phyloP scores from a whole-genome alignment of 1,139 yeast genomes.

The Candida neerlandica region DNA sequence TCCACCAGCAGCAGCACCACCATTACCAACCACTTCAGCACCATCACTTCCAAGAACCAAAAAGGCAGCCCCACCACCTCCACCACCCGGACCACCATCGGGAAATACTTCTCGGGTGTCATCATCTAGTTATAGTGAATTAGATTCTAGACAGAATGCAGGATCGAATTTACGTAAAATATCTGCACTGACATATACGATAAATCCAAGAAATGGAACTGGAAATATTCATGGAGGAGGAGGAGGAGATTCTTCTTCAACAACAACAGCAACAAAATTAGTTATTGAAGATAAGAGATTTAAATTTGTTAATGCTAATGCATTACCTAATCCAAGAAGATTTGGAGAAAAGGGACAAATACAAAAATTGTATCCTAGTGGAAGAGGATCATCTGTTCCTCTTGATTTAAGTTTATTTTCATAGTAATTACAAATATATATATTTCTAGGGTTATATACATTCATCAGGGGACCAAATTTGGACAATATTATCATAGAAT shows the following conservation, averaged over 20 bases:
- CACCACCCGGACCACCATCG: slow-evolving; percentile 10
- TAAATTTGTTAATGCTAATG: slow-evolving; percentile 65
- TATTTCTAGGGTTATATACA: slow-evolving; percentile 1
- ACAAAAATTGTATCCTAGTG: slow-evolving; percentile 87
- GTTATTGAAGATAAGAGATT: slow-evolving; percentile 73
- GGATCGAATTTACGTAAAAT: slow-evolving; percentile 57
- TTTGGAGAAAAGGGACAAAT: slow-evolving; percentile 55
- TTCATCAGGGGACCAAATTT: slow-evolving; percentile 57
- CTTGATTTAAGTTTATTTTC: slow-evolving; percentile 54
- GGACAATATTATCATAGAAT: slow-evolving; percentile 83
- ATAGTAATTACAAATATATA: slow-evolving; percentile 9
- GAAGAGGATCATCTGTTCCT: slow-evolving; percentile 94
- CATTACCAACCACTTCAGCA: slow-evolving; percentile 21
- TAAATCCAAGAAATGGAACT: slow-evolving; percentile 19
- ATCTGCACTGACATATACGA: slow-evolving; percentile 61
- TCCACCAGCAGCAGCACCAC: slow-evolving; percentile 22
- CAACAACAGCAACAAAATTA: slow-evolving; percentile 29
- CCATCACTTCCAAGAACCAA: slow-evolving; percentile 19
- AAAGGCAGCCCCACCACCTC: slow-evolving; percentile 40
- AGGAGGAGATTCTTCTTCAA: no score
- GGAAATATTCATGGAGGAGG: slow-evolving; percentile 18
- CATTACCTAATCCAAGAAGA: slow-evolving; percentile 82
- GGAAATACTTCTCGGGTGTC: slow-evolving; percentile 8
- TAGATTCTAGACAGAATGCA: slow-evolving; percentile 48
- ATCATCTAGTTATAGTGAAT: slow-evolving; percentile 18